These are phyloP conservation scores for Metschnikowia corniflorae DNA, from an alignment of 805 yeast species.

Conservation along the genomic window DNA sequence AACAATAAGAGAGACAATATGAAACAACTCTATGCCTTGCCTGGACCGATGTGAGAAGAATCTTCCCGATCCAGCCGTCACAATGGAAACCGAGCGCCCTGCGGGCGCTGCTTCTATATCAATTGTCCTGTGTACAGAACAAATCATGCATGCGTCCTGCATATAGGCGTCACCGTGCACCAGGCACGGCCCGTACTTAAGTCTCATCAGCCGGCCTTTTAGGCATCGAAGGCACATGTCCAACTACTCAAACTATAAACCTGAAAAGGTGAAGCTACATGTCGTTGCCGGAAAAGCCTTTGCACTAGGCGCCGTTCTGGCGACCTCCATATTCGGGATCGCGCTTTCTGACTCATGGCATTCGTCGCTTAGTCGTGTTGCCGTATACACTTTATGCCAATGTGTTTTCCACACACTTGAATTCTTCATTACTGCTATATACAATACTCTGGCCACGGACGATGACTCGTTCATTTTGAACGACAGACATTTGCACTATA, in stretches of 20 bases:
- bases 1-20: too few relatives aligned
- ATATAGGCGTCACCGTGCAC: background rate
- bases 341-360: constrained; percentile 2
- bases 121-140: too few relatives aligned
- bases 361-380: constrained; percentile 4
- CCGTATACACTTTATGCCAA: constrained; percentile 13
- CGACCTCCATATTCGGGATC: constrained; percentile 8
- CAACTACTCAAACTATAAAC: constrained; percentile 1
- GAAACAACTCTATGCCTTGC: too few relatives aligned
- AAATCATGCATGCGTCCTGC: background rate
- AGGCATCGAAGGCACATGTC: too few relatives aligned
- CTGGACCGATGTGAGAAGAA: too few relatives aligned
- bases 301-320: constrained; percentile 27
- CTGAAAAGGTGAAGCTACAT: constrained; percentile 21
- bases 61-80: too few relatives aligned
- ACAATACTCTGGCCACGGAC: constrained; percentile 62
- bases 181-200: constrained; percentile 3
- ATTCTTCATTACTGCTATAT: constrained; percentile 73
- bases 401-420: constrained; percentile 77
- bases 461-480: constrained; percentile 49
- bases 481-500: constrained; percentile 29
- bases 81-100: too few relatives aligned
- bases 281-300: constrained; percentile 32
- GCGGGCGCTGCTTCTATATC: too few relatives aligned
- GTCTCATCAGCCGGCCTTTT: background rate